A percentile compares a stretch with the other conserved stretches of the same genome.
Conservation (phyloP, 805 yeast genomes). For the Starmerella stigmatis region DNA sequence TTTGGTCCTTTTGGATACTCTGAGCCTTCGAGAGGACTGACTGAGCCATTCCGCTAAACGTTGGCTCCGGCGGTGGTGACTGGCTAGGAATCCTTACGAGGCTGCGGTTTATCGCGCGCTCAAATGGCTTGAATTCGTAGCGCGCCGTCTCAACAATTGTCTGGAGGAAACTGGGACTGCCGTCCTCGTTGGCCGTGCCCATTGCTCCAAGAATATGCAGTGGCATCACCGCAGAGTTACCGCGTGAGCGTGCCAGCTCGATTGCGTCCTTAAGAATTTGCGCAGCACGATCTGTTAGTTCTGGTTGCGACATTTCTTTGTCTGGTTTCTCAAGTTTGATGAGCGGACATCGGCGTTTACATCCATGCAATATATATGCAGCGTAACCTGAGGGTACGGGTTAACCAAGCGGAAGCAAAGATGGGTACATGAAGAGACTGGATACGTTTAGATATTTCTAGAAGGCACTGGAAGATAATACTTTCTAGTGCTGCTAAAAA, state of each 20-base stretch:
- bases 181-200: slow-evolving; percentile 48
- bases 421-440: neutral
- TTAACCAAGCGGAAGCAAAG: too few species aligned
- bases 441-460: neutral
- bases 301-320: slow-evolving; percentile 21
- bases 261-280: slow-evolving; percentile 68
- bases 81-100: slow-evolving; percentile 81
- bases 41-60: slow-evolving; percentile 66
- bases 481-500: too few species aligned
- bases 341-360: too few species aligned
- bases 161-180: slow-evolving; percentile 54
- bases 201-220: slow-evolving; percentile 85
- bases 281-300: slow-evolving; percentile 89
- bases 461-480: neutral
- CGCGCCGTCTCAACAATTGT: slow-evolving; percentile 77
- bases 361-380: neutral
- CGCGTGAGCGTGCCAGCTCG: slow-evolving; percentile 71
- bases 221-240: slow-evolving; percentile 77
- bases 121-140: slow-evolving; percentile 73
- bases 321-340: too few species aligned
- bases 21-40: slow-evolving; percentile 63
- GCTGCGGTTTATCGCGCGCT: slow-evolving; percentile 67
- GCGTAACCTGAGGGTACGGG: neutral
- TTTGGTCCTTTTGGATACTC: slow-evolving; percentile 74
- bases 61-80: slow-evolving; percentile 77